Evolutionary conservation across 768 basidiomycete genomes (phyloP).

Genomic region (Pisolithus tinctorius): DNA sequence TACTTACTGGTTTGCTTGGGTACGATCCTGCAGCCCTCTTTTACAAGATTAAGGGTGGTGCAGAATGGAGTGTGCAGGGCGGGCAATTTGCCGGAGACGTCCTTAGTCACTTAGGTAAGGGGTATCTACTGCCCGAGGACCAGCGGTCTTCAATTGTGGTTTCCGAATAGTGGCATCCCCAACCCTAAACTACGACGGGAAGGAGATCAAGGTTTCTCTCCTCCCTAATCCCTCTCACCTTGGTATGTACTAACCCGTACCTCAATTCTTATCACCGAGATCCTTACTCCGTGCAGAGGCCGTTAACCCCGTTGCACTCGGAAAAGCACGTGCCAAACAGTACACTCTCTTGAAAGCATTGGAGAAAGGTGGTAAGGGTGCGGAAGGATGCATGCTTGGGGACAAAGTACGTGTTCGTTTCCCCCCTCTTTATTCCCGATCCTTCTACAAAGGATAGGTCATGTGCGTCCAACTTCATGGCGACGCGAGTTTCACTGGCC

Average conservation of each 20-base stretch:
- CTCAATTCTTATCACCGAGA: constrained; percentile 2
- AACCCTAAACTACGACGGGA: constrained; percentile 45
- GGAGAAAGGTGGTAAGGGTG: constrained; percentile 25
- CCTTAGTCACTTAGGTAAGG: constrained; percentile 69
- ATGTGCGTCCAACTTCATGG: constrained; percentile 91
- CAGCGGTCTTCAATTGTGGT: neutral
- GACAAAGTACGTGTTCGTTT: constrained; percentile 18
- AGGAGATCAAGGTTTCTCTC: constrained; percentile 60
- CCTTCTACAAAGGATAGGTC: constrained; percentile 48
- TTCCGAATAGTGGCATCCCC: constrained; percentile 55
- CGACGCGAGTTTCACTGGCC: constrained; percentile 87
- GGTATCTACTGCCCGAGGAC: neutral
- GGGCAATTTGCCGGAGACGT: constrained; percentile 76
- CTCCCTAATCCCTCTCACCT: constrained; percentile 78
- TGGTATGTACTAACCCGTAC: constrained; percentile 32
- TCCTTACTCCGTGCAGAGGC: constrained; percentile 48
- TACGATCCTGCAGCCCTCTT: constrained; percentile 67
- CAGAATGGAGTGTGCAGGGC: constrained; percentile 54
- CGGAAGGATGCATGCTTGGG: constrained; percentile 24
- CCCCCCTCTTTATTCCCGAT: neutral
- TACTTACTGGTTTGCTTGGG: constrained; percentile 72
- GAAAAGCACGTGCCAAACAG: constrained; percentile 89
- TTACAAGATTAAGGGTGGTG: constrained; percentile 80
- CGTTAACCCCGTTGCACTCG: constrained; percentile 79
- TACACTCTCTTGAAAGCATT: constrained; percentile 69